Conservation (phyloP, 352 stramenopile genomes). For the Globisporangium orthogonon region DNA sequence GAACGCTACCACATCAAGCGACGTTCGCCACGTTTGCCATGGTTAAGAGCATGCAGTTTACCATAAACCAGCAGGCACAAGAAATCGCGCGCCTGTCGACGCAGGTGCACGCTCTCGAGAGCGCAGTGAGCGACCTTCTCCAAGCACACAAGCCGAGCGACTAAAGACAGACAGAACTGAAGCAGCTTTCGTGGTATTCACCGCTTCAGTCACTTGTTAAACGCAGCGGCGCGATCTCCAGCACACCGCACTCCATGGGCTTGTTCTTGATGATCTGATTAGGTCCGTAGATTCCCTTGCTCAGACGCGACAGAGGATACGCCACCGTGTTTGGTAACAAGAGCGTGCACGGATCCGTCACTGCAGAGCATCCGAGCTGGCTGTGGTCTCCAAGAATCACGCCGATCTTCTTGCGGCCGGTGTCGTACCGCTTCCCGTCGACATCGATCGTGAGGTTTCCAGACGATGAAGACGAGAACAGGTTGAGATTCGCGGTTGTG, state of each 20-base stretch:
- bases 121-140: conserved; percentile 13
- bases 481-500: conserved; percentile 66
- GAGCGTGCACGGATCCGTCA: conserved; percentile 71
- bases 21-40: background rate
- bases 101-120: conserved; percentile 22
- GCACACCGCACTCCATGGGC: conserved; percentile 56
- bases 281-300: conserved; percentile 62
- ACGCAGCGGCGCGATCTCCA: conserved; percentile 40
- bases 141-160: conserved; percentile 2
- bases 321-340: conserved; percentile 49
- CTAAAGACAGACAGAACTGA: background rate
- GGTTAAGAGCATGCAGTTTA: conserved; percentile 11
- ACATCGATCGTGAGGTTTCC: conserved; percentile 29
- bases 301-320: conserved; percentile 60
- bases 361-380: conserved; percentile 63
- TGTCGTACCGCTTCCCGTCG: conserved; percentile 39
- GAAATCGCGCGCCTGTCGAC: conserved; percentile 21
- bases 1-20: background rate
- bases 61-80: conserved; percentile 19
- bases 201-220: background rate
- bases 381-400: conserved; percentile 64
- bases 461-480: conserved; percentile 26
- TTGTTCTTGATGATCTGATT: conserved; percentile 79
- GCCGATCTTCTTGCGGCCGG: conserved; percentile 58
- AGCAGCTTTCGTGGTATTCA: background rate